phyloP scores from a whole-genome alignment of 169 alveolate genomes.

The Miamiensis avidus region DNA sequence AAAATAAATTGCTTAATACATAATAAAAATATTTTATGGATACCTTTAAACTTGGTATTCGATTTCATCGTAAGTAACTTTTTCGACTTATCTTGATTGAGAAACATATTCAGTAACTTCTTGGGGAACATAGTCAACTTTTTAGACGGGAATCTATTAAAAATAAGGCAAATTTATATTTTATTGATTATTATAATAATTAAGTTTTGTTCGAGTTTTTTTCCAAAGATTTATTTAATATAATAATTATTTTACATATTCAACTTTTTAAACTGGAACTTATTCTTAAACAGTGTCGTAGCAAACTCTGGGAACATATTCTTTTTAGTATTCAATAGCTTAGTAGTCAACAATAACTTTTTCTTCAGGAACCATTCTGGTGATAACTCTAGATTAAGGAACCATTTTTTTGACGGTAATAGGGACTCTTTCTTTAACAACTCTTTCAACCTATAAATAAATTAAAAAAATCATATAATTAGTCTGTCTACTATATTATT shows the following conservation, averaged over 20 bases:
- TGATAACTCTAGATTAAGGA: neutral
- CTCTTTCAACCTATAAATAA: conserved; percentile 4
- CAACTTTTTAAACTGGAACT: conserved; percentile 37
- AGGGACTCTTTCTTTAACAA: neutral
- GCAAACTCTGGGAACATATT: conserved; percentile 39
- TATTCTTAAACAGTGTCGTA: conserved; percentile 42
- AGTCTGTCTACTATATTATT: no score
- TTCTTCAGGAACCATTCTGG: conserved; percentile 37
- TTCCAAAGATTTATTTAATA: no score
- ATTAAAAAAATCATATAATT: no score
- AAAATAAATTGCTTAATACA: no score
- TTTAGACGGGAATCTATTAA: neutral
- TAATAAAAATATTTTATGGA: no score
- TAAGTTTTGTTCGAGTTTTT: no score
- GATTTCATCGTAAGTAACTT: neutral
- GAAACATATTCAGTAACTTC: neutral
- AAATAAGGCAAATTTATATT: neutral
- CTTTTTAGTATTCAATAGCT: conserved; percentile 49
- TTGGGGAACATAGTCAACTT: neutral
- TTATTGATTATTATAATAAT: no score
- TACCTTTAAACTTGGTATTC: neutral
- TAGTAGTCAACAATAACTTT: conserved; percentile 39
- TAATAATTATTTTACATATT: neutral
- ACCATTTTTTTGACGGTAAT: neutral
- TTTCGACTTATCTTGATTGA: neutral